A percentile compares a stretch with the other conserved stretches of the same genome.
These are phyloP conservation scores for Neurospora sp. DNA, from an alignment of 495 filamentous ascomycete species.

Conservation along the genomic window DNA sequence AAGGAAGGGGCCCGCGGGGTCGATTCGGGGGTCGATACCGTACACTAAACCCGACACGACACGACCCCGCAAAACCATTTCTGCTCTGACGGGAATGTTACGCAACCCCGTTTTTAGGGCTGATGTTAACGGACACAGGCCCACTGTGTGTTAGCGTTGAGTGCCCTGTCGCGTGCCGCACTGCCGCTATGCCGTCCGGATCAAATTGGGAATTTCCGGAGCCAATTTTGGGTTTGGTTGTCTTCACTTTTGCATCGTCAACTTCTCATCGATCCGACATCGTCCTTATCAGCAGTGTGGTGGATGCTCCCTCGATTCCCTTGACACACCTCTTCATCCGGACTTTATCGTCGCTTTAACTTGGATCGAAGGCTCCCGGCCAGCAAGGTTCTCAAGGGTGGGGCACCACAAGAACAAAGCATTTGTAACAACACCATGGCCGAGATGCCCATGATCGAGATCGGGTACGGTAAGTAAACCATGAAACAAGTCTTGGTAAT, in stretches of 20 bases:
- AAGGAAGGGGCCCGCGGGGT: neutral
- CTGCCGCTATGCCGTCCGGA: neutral
- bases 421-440: neutral
- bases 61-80: neutral
- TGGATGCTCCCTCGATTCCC: neutral
- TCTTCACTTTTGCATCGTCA: neutral
- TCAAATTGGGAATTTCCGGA: neutral
- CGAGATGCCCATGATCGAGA: neutral
- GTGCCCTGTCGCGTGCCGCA: neutral
- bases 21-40: neutral
- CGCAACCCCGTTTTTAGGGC: neutral
- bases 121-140: neutral
- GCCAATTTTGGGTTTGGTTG: neutral
- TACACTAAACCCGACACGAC: neutral
- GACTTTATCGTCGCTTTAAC: neutral
- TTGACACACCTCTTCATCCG: neutral
- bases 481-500: neutral
- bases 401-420: neutral
- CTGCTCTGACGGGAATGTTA: neutral
- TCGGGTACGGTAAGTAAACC: neutral
- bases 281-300: neutral
- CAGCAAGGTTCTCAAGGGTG: neutral
- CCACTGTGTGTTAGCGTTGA: neutral
- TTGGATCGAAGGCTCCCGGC: neutral
- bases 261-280: neutral